Conservation (phyloP, 208 protist genomes). For the Leishmania guyanensis region DNA sequence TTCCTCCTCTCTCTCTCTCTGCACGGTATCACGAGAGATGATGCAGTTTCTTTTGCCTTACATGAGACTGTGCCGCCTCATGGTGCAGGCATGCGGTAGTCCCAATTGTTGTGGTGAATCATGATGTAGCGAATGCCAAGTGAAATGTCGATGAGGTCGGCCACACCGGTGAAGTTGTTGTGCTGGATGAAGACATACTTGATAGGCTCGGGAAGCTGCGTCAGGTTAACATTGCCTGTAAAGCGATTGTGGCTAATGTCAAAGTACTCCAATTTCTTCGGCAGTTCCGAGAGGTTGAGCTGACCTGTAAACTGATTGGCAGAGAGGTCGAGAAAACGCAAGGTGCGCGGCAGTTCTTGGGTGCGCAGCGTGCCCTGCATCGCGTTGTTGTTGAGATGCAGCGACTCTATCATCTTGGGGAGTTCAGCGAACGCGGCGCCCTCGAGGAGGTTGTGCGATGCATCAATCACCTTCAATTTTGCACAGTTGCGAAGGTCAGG, state of each 20-base stretch:
- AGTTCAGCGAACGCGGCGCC: constrained; percentile 6
- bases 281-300: constrained; percentile 24
- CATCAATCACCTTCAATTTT: constrained; percentile 17
- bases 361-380: constrained; percentile 13
- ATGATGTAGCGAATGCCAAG: constrained; percentile 40
- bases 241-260: constrained; percentile 48
- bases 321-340: constrained; percentile 31
- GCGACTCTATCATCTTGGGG: constrained; percentile 6
- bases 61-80: neutral
- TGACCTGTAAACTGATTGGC: constrained; percentile 22
- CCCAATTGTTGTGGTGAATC: constrained; percentile 61
- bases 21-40: no score
- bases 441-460: constrained; percentile 32
- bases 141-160: constrained; percentile 43
- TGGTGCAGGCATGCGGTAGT: constrained; percentile 32
- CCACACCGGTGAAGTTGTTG: constrained; percentile 46
- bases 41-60: neutral
- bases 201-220: constrained; percentile 39
- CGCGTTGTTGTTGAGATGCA: constrained; percentile 31
- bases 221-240: constrained; percentile 34
- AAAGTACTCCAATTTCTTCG: constrained; percentile 21
- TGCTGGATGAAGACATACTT: constrained; percentile 40
- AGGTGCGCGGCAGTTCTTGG: constrained; percentile 15
- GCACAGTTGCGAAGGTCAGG: neutral
- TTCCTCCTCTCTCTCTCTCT: no score